A percentile compares a stretch with the other conserved stretches of the same genome.
phyloP scores from a whole-genome alignment of 2,329 filamentous ascomycete genomes.

The Endoconidiophora laricicola region DNA sequence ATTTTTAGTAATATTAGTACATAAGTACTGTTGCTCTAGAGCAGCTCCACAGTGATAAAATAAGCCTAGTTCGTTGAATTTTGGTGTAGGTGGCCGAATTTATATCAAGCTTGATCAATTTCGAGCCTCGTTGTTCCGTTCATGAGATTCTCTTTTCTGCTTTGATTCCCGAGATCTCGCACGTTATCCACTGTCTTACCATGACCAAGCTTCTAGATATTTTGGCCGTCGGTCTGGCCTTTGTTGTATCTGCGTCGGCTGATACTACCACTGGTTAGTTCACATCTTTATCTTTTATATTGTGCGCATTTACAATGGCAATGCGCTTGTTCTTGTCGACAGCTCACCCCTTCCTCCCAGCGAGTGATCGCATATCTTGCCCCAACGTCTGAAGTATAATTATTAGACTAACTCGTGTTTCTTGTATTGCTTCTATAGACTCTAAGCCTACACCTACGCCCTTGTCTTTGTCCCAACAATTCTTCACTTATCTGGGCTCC shows the following conservation, averaged over 20 bases:
- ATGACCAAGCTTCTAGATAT: constrained; percentile 12
- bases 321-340: no score
- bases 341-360: no score
- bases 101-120: background rate
- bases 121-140: background rate
- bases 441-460: constrained; percentile 6
- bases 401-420: background rate
- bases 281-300: background rate
- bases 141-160: background rate
- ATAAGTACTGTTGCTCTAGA: no score
- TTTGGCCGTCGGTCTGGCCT: constrained; percentile 6
- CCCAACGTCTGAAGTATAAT: background rate
- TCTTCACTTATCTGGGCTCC: constrained; percentile 8
- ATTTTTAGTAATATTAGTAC: no score
- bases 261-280: constrained; percentile 7
- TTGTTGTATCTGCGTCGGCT: constrained; percentile 10
- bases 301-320: no score
- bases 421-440: background rate
- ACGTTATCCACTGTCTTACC: background rate
- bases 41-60: constrained; percentile 2
- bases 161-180: background rate
- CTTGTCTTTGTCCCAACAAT: background rate
- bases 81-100: constrained; percentile 6
- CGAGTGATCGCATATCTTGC: no score
- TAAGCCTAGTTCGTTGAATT: background rate